Conservation (phyloP, 2,329 filamentous ascomycete species). For the Aspergillus sp. region DNA sequence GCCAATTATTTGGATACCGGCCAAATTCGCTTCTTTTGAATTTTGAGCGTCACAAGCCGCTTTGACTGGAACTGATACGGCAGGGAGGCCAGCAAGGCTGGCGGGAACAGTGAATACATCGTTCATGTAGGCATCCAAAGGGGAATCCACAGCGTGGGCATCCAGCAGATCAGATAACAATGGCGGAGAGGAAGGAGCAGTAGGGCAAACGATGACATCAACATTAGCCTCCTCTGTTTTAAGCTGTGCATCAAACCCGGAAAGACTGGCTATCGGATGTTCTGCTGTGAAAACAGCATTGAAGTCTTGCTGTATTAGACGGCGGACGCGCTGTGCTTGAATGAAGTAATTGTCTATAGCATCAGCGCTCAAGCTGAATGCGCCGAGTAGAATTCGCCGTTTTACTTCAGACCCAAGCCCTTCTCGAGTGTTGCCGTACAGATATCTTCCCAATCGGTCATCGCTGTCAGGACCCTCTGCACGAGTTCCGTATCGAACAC, state of each 20-base stretch:
- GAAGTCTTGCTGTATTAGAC: slow-evolving; percentile 82
- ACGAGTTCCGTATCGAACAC: slow-evolving; percentile 76
- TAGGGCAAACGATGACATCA: slow-evolving; percentile 84
- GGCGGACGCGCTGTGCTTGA: slow-evolving; percentile 81
- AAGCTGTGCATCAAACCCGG: slow-evolving; percentile 2
- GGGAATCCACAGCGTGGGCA: slow-evolving; percentile 21
- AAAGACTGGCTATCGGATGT: slow-evolving; percentile 57
- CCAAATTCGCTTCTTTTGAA: slow-evolving; percentile 13
- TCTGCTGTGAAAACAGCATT: slow-evolving; percentile 66
- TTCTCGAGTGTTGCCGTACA: slow-evolving; percentile 70
- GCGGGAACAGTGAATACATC: slow-evolving; percentile 96
- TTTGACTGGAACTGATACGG: slow-evolving; percentile 72
- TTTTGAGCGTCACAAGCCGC: slow-evolving; percentile 17
- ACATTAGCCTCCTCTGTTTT: slow-evolving; percentile 40
- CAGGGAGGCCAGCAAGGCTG: slow-evolving; percentile 84
- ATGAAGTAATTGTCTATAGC: slow-evolving; percentile 97
- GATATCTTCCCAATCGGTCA: slow-evolving; percentile 46
- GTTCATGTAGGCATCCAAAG: slow-evolving; percentile 79
- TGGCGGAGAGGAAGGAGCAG: slow-evolving; percentile 73
- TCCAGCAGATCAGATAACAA: slow-evolving; percentile 52
- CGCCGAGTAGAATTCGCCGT: slow-evolving; percentile 79
- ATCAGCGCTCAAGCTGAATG: slow-evolving; percentile 82
- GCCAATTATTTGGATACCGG: slow-evolving; percentile 44
- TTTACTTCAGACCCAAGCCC: slow-evolving; percentile 83
- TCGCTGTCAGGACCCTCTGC: slow-evolving; percentile 46